A percentile compares a stretch with the other conserved stretches of the same genome.
These are phyloP conservation scores for Auxenochlorella protothecoides DNA, from an alignment of 139 green algal species.

Conservation along the genomic window DNA sequence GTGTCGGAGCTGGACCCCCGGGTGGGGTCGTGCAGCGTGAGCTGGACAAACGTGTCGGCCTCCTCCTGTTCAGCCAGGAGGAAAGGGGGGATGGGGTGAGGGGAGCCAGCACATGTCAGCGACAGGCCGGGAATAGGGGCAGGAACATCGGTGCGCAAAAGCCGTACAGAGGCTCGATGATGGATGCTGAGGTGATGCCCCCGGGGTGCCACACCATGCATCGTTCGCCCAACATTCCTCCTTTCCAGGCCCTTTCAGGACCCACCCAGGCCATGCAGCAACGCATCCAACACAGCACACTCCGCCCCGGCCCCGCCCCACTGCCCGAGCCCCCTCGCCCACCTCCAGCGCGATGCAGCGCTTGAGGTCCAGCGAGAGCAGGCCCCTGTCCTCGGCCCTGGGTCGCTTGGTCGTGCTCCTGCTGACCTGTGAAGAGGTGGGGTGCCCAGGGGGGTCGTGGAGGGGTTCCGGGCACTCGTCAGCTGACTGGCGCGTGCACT, in stretches of 20 bases:
- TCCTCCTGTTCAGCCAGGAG: neutral
- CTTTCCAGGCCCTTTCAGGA: too few relatives aligned
- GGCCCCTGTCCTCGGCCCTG: neutral
- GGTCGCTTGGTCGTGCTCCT: too few relatives aligned
- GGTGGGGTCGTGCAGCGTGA: neutral
- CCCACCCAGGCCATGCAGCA: neutral
- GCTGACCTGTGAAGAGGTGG: too few relatives aligned
- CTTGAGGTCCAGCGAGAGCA: conserved; percentile 17
- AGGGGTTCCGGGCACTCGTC: too few relatives aligned
- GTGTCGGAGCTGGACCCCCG: too few relatives aligned
- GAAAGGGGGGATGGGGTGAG: too few relatives aligned
- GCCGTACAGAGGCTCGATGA: neutral
- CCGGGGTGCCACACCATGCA: conserved; percentile 13
- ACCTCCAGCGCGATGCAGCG: conserved; percentile 10
- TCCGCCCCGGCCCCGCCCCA: neutral
- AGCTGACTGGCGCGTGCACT: too few relatives aligned
- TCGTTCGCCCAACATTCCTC: too few relatives aligned
- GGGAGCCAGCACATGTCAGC: neutral
- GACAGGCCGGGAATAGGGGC: neutral
- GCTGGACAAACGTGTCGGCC: neutral
- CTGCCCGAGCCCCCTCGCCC: neutral
- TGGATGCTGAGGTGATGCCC: conserved; percentile 12
- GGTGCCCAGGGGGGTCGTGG: too few relatives aligned
- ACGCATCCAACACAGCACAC: neutral
- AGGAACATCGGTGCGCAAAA: neutral